Evolutionary conservation across 768 basidiomycete genomes (phyloP).

Genomic region (Termitomyces sp.): DNA sequence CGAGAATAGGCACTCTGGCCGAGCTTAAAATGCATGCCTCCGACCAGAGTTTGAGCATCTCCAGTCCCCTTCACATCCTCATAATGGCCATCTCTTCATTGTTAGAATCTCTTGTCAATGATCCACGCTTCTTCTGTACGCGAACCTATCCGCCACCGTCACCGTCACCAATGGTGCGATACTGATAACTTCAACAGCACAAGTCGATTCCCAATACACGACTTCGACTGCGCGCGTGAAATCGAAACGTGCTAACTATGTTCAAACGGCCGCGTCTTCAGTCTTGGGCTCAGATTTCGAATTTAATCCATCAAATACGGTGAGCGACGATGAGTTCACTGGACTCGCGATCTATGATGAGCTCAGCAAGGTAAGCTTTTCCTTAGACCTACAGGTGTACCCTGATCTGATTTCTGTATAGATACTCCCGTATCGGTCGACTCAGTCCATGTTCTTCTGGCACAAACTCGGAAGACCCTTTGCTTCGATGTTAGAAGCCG

Average conservation of each 20-base stretch:
- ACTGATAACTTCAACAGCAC: constrained; percentile 5
- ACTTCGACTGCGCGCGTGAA: background rate
- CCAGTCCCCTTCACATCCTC: background rate
- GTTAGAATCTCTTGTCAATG: constrained; percentile 11
- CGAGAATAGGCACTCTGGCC: background rate
- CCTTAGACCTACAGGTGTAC: background rate
- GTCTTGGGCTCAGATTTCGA: constrained; percentile 12
- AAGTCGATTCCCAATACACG: background rate
- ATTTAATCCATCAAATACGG: constrained; percentile 4
- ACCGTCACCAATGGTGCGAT: background rate
- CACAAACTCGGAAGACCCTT: constrained; percentile 20
- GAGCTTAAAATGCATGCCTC: constrained; percentile 2
- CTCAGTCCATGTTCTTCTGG: constrained; percentile 22
- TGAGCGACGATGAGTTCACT: constrained; percentile 5
- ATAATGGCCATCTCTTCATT: constrained; percentile 10
- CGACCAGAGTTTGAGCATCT: background rate
- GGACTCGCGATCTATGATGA: constrained; percentile 12
- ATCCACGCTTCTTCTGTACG: constrained; percentile 14
- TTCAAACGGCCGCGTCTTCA: constrained; percentile 7
- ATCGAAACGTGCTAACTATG: background rate
- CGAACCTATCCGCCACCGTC: background rate
- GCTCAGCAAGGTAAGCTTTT: constrained; percentile 13
- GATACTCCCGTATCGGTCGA: constrained; percentile 13
- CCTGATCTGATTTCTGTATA: background rate
- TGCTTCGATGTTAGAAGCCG: constrained; percentile 24